Base-by-base conservation (phyloP, 495 filamentous ascomycete species). In the Neurospora terricola region DNA sequence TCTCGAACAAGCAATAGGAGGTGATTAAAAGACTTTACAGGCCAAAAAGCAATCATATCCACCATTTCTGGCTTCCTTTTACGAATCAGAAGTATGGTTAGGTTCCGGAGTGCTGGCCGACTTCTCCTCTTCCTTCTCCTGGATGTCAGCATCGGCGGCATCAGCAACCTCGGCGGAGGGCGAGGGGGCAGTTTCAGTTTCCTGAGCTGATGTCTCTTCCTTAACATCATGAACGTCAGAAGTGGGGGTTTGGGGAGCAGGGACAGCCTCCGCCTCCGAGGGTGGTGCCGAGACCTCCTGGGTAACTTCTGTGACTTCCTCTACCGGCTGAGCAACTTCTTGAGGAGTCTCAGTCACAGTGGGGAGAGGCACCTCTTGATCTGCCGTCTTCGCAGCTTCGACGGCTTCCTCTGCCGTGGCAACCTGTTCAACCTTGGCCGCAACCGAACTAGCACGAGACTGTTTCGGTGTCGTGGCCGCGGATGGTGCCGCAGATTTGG, bases 371-470 rank as follows among this genome's bases (percentile, higher is more conserved):
- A 48, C 40, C 48, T 75, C 38, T 14, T 23, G 73, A 16, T 74
- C 72, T 2, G 9, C 16, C 2, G 59, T 14, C 70, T 74, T 66
- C 27, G 72, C 66, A 38, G 16, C 45, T 23, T 74, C 40, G 14
- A 70, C 69, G 5, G 72, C 75, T 54, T 79, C 78, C 62, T 82
- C 83, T 38, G 76, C 75, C 14, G 77, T 71, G 4, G 23, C 73
- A 34, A 76, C 73, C 43, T 79, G 79, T 37, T 73, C 74, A 38
- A 38, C 72, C 1, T 75, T 71, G 37, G 62, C 74, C 18, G 73
- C 70, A 5, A 74, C 48, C 39, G 77, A 71, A 5, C 73, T 68
- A 36, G 77, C 77, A 59, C 77, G 73, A 2, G 76, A 68, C 27
- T 14, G 69, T 30, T 70, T 42, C 21, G 37, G 71, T 11, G 54